Conservation (phyloP, 345 rosid species). For the Mercurialis annua region DNA sequence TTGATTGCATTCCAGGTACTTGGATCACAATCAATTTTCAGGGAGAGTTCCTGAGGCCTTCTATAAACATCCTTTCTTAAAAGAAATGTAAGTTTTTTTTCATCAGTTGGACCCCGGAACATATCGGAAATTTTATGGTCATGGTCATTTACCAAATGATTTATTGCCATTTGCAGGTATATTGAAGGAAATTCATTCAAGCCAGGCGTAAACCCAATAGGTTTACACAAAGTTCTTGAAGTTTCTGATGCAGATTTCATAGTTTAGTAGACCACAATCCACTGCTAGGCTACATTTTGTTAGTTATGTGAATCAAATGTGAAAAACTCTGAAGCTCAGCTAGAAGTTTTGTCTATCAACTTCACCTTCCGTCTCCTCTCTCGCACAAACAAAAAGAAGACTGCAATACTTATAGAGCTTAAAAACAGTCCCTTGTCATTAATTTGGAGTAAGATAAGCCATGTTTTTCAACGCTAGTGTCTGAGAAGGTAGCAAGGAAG, state of each 20-base stretch:
- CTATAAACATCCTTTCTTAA: slow-evolving; percentile 60
- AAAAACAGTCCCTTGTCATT: not conserved
- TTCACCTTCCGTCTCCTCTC: not conserved
- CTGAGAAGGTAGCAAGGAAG: not conserved
- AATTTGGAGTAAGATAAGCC: not conserved
- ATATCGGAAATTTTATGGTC: not conserved
- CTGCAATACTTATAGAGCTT: not conserved
- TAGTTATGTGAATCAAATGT: slow-evolving; percentile 15
- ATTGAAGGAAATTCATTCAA: slow-evolving; percentile 73
- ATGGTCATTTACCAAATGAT: slow-evolving; percentile 3
- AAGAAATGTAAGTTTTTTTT: slow-evolving; percentile 61
- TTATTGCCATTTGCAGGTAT: slow-evolving; percentile 43
- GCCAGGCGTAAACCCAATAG: slow-evolving; percentile 59
- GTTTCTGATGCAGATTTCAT: slow-evolving; percentile 63
- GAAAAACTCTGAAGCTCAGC: not conserved
- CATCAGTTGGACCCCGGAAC: not conserved
- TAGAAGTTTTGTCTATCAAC: not conserved
- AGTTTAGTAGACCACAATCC: slow-evolving; percentile 27
- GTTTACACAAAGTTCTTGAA: slow-evolving; percentile 64
- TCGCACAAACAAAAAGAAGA: not conserved
- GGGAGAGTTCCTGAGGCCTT: slow-evolving; percentile 69
- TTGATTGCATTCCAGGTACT: slow-evolving; percentile 44
- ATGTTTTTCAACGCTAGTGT: not conserved
- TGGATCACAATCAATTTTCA: slow-evolving; percentile 74
- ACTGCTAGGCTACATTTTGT: slow-evolving; percentile 5